Percentiles rank a stretch among this genome's conserved stretches.
These are phyloP conservation scores for Lichenothelia convexa DNA, from an alignment of 495 filamentous ascomycete genomes.

Conservation along the genomic window DNA sequence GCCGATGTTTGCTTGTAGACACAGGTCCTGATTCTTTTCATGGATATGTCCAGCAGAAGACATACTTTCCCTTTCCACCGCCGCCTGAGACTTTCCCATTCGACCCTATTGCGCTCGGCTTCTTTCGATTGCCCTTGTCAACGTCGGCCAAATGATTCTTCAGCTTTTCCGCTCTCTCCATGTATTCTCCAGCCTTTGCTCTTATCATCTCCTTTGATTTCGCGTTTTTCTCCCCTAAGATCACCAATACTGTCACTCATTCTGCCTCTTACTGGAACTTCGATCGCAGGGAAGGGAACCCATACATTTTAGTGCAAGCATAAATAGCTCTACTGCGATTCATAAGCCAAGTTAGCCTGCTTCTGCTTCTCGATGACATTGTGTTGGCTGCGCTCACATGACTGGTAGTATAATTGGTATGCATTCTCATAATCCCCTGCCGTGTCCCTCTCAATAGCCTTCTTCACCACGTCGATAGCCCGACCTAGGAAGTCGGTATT, in stretches of 20 bases:
- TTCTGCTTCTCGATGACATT: no score
- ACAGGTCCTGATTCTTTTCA: no score
- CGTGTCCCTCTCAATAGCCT: slow-evolving; percentile 91
- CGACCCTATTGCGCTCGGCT: slow-evolving; percentile 63
- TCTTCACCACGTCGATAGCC: slow-evolving; percentile 88
- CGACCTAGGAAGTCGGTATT: slow-evolving; percentile 93
- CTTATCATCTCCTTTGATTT: slow-evolving; percentile 94
- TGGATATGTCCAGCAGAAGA: no score
- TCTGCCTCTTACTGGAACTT: no score
- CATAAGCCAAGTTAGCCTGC: no score
- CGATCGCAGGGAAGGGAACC: no score
- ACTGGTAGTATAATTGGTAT: slow-evolving; percentile 83
- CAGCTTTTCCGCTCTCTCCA: slow-evolving; percentile 94
- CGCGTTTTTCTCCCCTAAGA: slow-evolving; percentile 68
- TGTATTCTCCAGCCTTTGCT: slow-evolving; percentile 82
- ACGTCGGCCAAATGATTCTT: slow-evolving; percentile 68
- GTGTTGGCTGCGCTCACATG: slow-evolving; percentile 29
- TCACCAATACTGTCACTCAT: neutral
- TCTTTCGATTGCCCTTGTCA: slow-evolving; percentile 49
- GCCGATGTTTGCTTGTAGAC: no score
- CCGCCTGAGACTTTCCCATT: slow-evolving; percentile 67
- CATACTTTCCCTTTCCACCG: slow-evolving; percentile 45
- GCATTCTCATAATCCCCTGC: slow-evolving; percentile 92
- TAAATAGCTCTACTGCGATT: slow-evolving; percentile 76
- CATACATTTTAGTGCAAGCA: slow-evolving; percentile 83